Base-by-base conservation (phyloP, 2,329 filamentous ascomycete species). In the Annulohypoxylon truncatum region DNA sequence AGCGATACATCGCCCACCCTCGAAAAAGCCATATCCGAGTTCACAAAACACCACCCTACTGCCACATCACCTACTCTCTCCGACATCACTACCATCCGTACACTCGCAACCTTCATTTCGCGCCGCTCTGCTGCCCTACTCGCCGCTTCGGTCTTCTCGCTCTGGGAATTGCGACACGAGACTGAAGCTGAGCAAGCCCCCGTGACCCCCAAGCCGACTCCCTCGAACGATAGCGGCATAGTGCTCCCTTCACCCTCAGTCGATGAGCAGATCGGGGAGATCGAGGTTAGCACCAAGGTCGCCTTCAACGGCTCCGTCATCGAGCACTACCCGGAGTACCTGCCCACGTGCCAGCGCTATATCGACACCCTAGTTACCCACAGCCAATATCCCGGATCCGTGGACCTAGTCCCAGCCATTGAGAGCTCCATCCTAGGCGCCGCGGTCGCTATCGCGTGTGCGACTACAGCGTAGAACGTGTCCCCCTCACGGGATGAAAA, bases 221-320 rank as follows among this genome's bases (percentile, higher is more conserved):
- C 54, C 8, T 73, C 80, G 3, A 66, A 76, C 10, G 59, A 75
- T 8, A 74, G 70, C 15, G 79, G 80, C 10, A 60, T 75, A 3
- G 57, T 35, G 9, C 42, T 69, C 2, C 52, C 60, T 10, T 63
- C 53, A 13, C 56, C 61, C 8, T 58, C 65, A 3, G 20, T 54
- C 8, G 62, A 64, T 18, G 81, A 82, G 54, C 68, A 75, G 8
- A 83, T 84, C 33, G 80, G 85, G 0, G 87, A 89, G 70, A 79
- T 74, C 38, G 77, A 80, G 44, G 75, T 53, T 31, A 79, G 80
- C 60, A 89, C 87, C 2, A 84, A 86, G 1, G 87, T 95, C n/a
- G 90, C 90, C 2, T 94, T 90, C 78, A 94, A 93, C 74, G 92
- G 92, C 46, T 91, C 89, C 26, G 91, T 95, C 52, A 89, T 94